Base-by-base conservation (phyloP, 768 basidiomycete genomes). In the Lepiota subincarnata region DNA sequence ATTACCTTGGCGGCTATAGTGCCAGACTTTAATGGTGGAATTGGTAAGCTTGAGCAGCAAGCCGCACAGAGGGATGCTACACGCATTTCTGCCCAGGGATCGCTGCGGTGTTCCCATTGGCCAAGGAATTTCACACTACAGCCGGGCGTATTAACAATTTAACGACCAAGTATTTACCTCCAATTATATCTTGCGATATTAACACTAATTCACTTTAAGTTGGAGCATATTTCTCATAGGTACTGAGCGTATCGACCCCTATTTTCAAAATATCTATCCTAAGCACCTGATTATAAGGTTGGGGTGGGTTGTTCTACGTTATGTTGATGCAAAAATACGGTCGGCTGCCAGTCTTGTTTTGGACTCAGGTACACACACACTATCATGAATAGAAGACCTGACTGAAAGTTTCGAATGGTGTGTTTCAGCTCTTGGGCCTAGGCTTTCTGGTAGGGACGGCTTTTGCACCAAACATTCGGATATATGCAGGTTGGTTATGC, bases 191-290 rank as follows among this genome's bases (percentile, higher is more conserved):
- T 35, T 22, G 24, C 38, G 7, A 8, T 11, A 24, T 14, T 16
- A 19, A 14, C 14, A 22, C 42, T 41, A 16, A 28, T 12, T 48
- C 12, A 43, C 8, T 13, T 37, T n/a, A 34, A 85, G 83, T 61
- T 84, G 82, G 83, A 83, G 81, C 58, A 81, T 85, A 51, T 84
- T 84, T 63, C 65, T 84, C 10, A 64, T 83, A 16, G 82, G 81
- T 80, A 41, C 26, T 3, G 66, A 56, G 18, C 8, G 6, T 19
- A 24, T 22, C 6, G 8, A 4, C 31, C 8, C 7, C 10, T 2
- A 31, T 19, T 19, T 19, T 5, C 22, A n/a, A 16, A 14, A 18
- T 5, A 13, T 1, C 22, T 11, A 40, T 49, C 16, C 4, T 22
- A 3, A 42, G 6, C 20, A 11, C 12, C 6, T 18, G 13, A 6